Percentiles rank a stretch among this genome's conserved stretches.
Conservation (phyloP, 2,329 filamentous ascomycete species). For the Penicillium sp. region DNA sequence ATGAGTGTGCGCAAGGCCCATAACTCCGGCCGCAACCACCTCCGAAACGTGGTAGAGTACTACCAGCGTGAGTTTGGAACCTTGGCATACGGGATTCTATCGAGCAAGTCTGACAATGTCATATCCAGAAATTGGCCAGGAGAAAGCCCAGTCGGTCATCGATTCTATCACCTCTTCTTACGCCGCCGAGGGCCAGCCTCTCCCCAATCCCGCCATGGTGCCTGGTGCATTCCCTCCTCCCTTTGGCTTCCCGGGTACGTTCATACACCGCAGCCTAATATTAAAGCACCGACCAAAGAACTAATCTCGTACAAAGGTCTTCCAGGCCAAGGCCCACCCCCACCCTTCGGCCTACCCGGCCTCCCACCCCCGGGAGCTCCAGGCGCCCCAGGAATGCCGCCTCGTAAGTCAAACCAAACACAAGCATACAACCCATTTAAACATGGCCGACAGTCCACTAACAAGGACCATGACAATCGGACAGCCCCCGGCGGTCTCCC, state of each 20-base stretch:
- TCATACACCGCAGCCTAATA: conserved; percentile 1
- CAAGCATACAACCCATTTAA: not conserved
- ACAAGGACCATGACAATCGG: not conserved
- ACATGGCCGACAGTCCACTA: not conserved
- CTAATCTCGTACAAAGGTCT: conserved; percentile 21
- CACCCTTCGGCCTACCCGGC: conserved; percentile 58
- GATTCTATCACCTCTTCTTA: conserved; percentile 97
- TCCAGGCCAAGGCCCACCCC: conserved; percentile 51
- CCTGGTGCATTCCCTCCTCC: conserved; percentile 53
- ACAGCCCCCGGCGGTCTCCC: conserved; percentile 53
- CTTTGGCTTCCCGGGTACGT: conserved; percentile 63
- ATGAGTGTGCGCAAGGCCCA: conserved; percentile 99
- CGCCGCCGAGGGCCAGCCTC: conserved; percentile 85
- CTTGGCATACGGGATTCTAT: not conserved
- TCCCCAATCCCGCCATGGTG: conserved; percentile 80
- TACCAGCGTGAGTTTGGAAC: conserved; percentile 71
- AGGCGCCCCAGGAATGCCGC: conserved; percentile 44
- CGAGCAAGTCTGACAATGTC: not conserved
- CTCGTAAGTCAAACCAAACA: conserved; percentile 51
- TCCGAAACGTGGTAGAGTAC: conserved; percentile 97
- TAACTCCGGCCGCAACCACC: conserved; percentile 92
- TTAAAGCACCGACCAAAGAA: not conserved
- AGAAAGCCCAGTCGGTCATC: conserved; percentile 97
- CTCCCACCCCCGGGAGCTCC: conserved; percentile 45
- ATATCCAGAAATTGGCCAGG: conserved; percentile 82